Conservation (phyloP, 345 rosid species). For the Euphorbia lathyris region DNA sequence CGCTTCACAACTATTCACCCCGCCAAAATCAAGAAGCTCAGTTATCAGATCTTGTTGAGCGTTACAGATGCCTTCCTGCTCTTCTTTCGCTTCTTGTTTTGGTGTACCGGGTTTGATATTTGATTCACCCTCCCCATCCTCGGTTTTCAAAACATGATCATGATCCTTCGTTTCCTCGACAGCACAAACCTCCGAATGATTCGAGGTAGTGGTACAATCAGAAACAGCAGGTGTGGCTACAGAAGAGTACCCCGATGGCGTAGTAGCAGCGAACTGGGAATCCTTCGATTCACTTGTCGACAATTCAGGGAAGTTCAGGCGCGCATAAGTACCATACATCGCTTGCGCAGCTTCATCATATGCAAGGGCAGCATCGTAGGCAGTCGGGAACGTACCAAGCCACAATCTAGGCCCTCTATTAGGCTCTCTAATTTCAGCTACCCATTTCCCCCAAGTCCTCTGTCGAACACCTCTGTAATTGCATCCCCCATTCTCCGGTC, state of each 20-base stretch:
- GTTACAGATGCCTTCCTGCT: background rate
- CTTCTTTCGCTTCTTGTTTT: conserved; percentile 16
- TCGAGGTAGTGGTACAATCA: conserved; percentile 33
- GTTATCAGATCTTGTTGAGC: background rate
- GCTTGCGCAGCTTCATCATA: conserved; percentile 78
- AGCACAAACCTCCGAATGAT: conserved; percentile 44
- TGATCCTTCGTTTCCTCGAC: conserved; percentile 20
- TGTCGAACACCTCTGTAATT: conserved; percentile 81
- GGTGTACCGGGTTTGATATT: background rate
- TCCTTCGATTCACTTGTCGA: background rate
- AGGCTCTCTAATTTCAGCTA: conserved; percentile 87
- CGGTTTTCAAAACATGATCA: conserved; percentile 15
- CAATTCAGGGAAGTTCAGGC: conserved; percentile 49
- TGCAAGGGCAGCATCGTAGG: conserved; percentile 73
- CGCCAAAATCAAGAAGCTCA: background rate
- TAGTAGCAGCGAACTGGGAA: background rate
- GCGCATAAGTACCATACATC: conserved; percentile 60
- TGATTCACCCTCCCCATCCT: conserved; percentile 26
- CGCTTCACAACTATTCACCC: conserved; percentile 15
- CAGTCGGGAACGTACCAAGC: conserved; percentile 79
- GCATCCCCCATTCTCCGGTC: conserved; percentile 61
- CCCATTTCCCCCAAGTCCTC: conserved; percentile 95
- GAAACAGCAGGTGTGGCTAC: conserved; percentile 26
- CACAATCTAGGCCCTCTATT: conserved; percentile 58
- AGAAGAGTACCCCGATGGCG: conserved; percentile 10